A percentile compares a stretch with the other conserved stretches of the same genome.
Evolutionary conservation across 192 early-diverging fungal species (phyloP).

Genomic region (Phycomyces blakesleeanus): DNA sequence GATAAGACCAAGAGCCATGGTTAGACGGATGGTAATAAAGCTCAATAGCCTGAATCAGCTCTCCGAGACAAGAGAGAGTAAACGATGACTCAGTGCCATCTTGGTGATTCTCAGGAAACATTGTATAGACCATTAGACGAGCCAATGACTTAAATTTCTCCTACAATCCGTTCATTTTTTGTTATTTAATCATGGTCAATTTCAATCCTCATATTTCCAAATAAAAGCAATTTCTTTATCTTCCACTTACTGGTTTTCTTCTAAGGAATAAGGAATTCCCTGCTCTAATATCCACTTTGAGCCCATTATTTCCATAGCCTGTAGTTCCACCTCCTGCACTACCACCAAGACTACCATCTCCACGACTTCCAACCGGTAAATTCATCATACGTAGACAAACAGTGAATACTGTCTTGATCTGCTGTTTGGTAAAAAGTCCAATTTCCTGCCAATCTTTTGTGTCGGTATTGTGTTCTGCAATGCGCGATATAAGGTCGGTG

Average conservation of each 20-base stretch:
- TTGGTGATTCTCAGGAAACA: constrained; percentile 44
- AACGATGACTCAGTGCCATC: constrained; percentile 40
- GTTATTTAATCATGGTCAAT: too few species aligned
- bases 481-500: constrained; percentile 63
- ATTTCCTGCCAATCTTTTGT: constrained; percentile 29
- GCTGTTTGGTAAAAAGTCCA: constrained; percentile 56
- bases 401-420: constrained; percentile 58
- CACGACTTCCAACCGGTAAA: constrained; percentile 51
- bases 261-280: constrained; percentile 33
- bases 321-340: constrained; percentile 42
- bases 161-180: constrained; percentile 11
- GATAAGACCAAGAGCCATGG: constrained; percentile 76
- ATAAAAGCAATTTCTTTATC: background rate
- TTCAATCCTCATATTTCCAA: background rate
- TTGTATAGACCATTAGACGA: constrained; percentile 76
- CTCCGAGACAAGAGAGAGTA: constrained; percentile 58
- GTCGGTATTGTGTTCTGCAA: constrained; percentile 54
- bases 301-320: constrained; percentile 33
- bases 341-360: constrained; percentile 41
- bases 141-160: constrained; percentile 65
- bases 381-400: constrained; percentile 44
- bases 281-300: constrained; percentile 37
- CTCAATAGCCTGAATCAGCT: constrained; percentile 83
- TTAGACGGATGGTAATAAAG: constrained; percentile 93
- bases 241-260: constrained; percentile 25